Evolutionary conservation across 192 early-diverging fungal genomes (phyloP).

Genomic region (Entomortierella lignicola): DNA sequence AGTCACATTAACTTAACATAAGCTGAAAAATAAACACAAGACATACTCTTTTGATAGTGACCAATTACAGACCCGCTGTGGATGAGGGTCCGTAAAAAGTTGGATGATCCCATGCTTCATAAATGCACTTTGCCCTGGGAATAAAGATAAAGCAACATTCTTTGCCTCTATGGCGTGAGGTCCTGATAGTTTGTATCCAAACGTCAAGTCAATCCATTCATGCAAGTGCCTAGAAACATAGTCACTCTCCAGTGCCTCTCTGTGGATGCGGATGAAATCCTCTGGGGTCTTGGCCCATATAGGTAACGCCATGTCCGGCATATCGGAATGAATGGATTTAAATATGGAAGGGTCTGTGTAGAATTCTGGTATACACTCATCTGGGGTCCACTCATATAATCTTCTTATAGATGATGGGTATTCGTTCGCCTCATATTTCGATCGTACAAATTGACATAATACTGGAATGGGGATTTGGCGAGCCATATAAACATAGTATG

Average conservation of each 20-base stretch:
- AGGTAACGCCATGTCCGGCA: slow-evolving; percentile 77
- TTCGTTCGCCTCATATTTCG: slow-evolving; percentile 76
- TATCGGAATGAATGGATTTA: slow-evolving; percentile 70
- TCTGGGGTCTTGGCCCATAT: slow-evolving; percentile 81
- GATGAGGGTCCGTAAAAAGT: slow-evolving; percentile 89
- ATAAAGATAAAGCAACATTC: slow-evolving; percentile 78
- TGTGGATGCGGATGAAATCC: slow-evolving; percentile 87
- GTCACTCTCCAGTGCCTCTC: slow-evolving; percentile 78
- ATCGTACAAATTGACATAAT: slow-evolving; percentile 73
- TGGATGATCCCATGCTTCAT: slow-evolving; percentile 81
- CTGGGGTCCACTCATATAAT: slow-evolving; percentile 78
- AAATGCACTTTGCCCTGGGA: slow-evolving; percentile 86
- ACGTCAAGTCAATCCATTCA: slow-evolving; percentile 91
- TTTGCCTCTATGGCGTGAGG: slow-evolving; percentile 78
- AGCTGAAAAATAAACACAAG: background rate
- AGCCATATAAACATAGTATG: slow-evolving; percentile 76
- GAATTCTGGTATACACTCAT: slow-evolving; percentile 82
- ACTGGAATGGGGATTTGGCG: slow-evolving; percentile 72
- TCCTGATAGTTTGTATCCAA: slow-evolving; percentile 87
- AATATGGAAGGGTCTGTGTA: slow-evolving; percentile 74
- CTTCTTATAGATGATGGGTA: slow-evolving; percentile 70
- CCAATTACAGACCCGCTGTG: slow-evolving; percentile 65
- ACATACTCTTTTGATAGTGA: slow-evolving; percentile 50
- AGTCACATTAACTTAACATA: background rate
- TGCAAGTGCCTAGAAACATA: slow-evolving; percentile 83